phyloP scores from a whole-genome alignment of 306 rosid genomes.

The Inga laurina region DNA sequence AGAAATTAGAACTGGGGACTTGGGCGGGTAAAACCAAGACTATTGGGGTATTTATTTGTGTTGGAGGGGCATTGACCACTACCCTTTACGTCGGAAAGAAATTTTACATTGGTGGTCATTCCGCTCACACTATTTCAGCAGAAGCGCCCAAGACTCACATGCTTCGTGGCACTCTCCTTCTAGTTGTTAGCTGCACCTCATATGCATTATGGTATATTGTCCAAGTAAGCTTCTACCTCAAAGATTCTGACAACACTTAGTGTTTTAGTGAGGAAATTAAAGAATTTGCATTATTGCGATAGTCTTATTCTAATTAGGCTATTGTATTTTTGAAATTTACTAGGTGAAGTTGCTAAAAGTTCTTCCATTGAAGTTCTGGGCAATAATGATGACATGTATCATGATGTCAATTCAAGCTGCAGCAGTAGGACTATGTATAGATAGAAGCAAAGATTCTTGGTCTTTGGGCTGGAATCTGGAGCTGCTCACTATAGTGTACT shows the following conservation, averaged over 20 bases:
- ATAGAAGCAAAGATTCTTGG: conserved; percentile 48
- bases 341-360: conserved; percentile 52
- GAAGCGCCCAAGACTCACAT: conserved; percentile 26
- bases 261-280: neutral
- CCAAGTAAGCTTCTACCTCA: conserved; percentile 35
- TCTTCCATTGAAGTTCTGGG: conserved; percentile 58
- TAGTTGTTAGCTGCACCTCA: conserved; percentile 44
- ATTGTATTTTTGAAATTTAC: neutral
- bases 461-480: conserved; percentile 58
- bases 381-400: conserved; percentile 55
- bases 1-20: conserved; percentile 30
- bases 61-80: conserved; percentile 49
- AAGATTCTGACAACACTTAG: neutral
- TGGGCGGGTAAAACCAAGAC: conserved; percentile 42
- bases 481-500: conserved; percentile 60
- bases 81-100: conserved; percentile 42
- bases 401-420: conserved; percentile 39
- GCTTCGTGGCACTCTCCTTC: conserved; percentile 49
- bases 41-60: conserved; percentile 48
- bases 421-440: conserved; percentile 43
- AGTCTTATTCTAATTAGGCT: neutral
- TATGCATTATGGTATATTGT: conserved; percentile 45
- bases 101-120: conserved; percentile 32
- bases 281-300: neutral
- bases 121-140: neutral